Conservation (phyloP, 768 basidiomycete genomes). For the Lentinula edodes region DNA sequence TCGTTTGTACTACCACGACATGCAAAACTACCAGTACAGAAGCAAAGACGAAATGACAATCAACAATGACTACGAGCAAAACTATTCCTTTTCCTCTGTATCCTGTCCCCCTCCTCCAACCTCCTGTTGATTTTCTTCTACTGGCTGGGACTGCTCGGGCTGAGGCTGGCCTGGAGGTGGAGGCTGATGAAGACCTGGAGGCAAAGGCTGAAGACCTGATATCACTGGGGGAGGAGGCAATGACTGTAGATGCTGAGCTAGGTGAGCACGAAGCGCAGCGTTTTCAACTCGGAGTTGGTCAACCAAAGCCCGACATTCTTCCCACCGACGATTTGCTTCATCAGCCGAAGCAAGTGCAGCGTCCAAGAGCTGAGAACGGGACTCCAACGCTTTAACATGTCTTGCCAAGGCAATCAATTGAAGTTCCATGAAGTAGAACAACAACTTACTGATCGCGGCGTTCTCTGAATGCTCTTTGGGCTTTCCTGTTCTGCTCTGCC, state of each 20-base stretch:
- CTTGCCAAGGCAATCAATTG: conserved; percentile 28
- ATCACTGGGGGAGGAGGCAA: conserved; percentile 23
- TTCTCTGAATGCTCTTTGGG: conserved; percentile 87
- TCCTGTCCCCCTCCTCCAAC: background rate
- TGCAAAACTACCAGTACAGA: background rate
- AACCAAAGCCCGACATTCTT: conserved; percentile 85
- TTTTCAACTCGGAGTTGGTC: conserved; percentile 86
- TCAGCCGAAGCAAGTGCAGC: conserved; percentile 83
- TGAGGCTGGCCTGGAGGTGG: background rate
- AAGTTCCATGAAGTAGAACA: conserved; percentile 9
- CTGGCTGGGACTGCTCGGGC: background rate
- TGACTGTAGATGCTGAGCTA: conserved; percentile 42
- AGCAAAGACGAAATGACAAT: background rate
- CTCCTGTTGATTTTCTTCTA: background rate
- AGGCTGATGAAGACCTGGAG: background rate
- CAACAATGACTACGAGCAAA: background rate
- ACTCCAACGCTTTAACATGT: conserved; percentile 84
- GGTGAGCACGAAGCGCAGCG: conserved; percentile 65
- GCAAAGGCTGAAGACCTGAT: conserved; percentile 9
- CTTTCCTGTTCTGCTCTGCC: conserved; percentile 93
- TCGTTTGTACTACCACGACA: background rate
- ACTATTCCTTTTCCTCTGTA: background rate
- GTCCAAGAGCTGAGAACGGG: conserved; percentile 79
- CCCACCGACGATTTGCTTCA: conserved; percentile 86
- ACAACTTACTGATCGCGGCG: conserved; percentile 77